phyloP scores from a whole-genome alignment of 129 eudicot species.

The Flaveria linearis region DNA sequence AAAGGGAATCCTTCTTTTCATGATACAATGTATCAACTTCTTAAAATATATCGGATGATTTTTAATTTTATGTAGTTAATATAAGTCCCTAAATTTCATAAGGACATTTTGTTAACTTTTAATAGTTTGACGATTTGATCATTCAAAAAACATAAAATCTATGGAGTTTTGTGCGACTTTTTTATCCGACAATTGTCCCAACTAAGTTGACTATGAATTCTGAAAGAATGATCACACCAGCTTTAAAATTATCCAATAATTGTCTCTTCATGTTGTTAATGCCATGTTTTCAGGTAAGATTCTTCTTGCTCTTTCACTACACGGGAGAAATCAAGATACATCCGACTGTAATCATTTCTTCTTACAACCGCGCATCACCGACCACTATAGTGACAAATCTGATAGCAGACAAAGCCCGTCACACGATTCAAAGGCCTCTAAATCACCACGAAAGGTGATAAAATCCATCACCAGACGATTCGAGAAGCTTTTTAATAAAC shows the following conservation, averaged over 20 bases:
- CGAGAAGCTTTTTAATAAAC: slow-evolving; percentile 64
- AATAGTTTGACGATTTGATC: too few relatives aligned
- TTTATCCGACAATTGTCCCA: too few relatives aligned
- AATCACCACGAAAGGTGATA: slow-evolving; percentile 49
- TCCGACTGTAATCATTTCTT: slow-evolving; percentile 20
- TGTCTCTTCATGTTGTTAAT: background rate
- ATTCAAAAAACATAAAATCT: too few relatives aligned
- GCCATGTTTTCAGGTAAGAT: slow-evolving; percentile 58
- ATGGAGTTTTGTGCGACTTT: too few relatives aligned
- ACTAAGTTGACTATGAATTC: too few relatives aligned
- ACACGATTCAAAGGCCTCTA: slow-evolving; percentile 27
- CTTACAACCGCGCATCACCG: slow-evolving; percentile 34
- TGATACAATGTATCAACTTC: too few relatives aligned
- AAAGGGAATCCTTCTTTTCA: too few relatives aligned
- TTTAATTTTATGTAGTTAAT: too few relatives aligned
- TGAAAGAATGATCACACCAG: too few relatives aligned
- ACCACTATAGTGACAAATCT: slow-evolving; percentile 32
- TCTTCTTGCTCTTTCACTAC: slow-evolving; percentile 76
- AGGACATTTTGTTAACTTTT: too few relatives aligned
- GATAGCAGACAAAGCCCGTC: slow-evolving; percentile 32
- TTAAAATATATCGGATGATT: too few relatives aligned
- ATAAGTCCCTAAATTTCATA: too few relatives aligned
- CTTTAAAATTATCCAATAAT: background rate
- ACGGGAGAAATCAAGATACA: slow-evolving; percentile 53
- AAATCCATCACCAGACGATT: slow-evolving; percentile 60